These are phyloP conservation scores for Vicia sativa DNA, from an alignment of 306 rosid species.

Conservation along the genomic window DNA sequence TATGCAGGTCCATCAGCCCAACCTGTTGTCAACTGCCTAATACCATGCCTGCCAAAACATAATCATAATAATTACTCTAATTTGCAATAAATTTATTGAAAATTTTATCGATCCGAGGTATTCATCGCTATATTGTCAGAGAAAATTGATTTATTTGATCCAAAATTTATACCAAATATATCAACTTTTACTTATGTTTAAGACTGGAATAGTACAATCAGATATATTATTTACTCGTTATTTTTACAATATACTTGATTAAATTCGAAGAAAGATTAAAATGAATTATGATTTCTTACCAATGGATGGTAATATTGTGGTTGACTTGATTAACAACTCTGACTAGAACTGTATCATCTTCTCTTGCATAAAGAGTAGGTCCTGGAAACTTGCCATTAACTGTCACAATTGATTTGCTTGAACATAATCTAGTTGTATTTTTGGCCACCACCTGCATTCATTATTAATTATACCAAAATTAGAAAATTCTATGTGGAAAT, in stretches of 20 bases:
- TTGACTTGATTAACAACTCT: slow-evolving; percentile 70
- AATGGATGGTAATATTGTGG: slow-evolving; percentile 72
- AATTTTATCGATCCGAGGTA: neutral
- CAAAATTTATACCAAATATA: too few relatives aligned
- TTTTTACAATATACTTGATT: neutral
- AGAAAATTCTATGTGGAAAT: neutral
- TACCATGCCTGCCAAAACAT: slow-evolving; percentile 68
- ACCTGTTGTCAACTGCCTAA: slow-evolving; percentile 77
- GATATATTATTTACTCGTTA: neutral
- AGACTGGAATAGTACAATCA: too few relatives aligned
- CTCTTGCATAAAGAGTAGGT: slow-evolving; percentile 87
- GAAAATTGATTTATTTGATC: too few relatives aligned
- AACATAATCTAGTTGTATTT: slow-evolving; percentile 61
- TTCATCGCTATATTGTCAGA: neutral
- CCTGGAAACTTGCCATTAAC: slow-evolving; percentile 87
- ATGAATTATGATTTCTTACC: slow-evolving; percentile 47
- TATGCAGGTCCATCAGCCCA: slow-evolving; percentile 96
- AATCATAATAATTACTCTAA: neutral
- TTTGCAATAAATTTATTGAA: neutral
- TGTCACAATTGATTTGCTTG: slow-evolving; percentile 69
- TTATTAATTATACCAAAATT: slow-evolving; percentile 23
- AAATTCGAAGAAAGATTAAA: slow-evolving; percentile 10
- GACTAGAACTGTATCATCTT: slow-evolving; percentile 76
- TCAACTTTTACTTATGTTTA: too few relatives aligned
- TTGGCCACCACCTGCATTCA: slow-evolving; percentile 64